Evolutionary conservation across 1,139 yeast species (phyloP).

Genomic region (Fermentozyma sake): DNA sequence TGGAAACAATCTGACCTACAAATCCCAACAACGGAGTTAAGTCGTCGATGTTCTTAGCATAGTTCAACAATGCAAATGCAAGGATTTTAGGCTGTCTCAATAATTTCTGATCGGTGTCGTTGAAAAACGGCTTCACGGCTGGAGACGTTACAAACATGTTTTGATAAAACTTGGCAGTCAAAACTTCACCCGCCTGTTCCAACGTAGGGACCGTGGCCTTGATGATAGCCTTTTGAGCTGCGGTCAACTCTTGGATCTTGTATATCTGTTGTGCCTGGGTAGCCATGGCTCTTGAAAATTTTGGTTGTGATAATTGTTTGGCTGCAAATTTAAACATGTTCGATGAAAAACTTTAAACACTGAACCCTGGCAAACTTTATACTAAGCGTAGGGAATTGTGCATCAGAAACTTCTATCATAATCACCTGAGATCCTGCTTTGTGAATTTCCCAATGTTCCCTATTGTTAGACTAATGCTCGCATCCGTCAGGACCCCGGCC

Average conservation of each 20-base stretch:
- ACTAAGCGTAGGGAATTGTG: too few relatives aligned
- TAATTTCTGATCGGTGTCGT: slow-evolving; percentile 52
- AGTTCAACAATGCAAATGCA: slow-evolving; percentile 58
- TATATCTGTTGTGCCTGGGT: slow-evolving; percentile 9
- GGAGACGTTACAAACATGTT: slow-evolving; percentile 52
- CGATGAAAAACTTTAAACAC: too few relatives aligned
- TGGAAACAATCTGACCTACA: slow-evolving; percentile 58
- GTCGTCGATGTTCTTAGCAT: slow-evolving; percentile 63
- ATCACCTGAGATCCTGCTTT: too few relatives aligned
- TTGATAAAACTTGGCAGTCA: slow-evolving; percentile 52
- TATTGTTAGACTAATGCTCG: too few relatives aligned
- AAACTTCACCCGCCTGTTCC: slow-evolving; percentile 49
- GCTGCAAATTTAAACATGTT: too few relatives aligned
- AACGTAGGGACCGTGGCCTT: slow-evolving; percentile 57
- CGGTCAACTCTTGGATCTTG: slow-evolving; percentile 20
- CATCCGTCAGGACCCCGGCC: too few relatives aligned
- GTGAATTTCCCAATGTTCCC: too few relatives aligned
- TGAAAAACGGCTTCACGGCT: slow-evolving; percentile 56
- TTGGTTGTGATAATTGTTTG: too few relatives aligned
- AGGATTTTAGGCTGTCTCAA: slow-evolving; percentile 61
- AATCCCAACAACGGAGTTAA: slow-evolving; percentile 49
- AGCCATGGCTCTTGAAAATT: slow-evolving; percentile 1
- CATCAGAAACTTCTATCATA: too few relatives aligned
- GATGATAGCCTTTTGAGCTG: slow-evolving; percentile 35
- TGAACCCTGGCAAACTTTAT: too few relatives aligned